Evolutionary conservation across 1,284 basidiomycete genomes (phyloP).

Genomic region (Cryptococcus sp.): DNA sequence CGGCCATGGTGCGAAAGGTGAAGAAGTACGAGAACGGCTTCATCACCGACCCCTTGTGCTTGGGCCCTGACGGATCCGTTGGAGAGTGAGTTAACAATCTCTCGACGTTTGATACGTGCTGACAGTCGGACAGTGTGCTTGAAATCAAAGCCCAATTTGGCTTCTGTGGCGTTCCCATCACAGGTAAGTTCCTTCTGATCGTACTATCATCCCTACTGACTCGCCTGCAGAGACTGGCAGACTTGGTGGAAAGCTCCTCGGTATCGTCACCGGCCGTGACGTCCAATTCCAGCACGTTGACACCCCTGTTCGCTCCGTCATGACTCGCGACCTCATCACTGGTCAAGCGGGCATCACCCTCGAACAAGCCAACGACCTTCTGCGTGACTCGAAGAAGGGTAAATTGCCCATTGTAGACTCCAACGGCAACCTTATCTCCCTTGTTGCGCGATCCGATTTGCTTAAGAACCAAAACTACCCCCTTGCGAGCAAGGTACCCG

Average conservation of each 20-base stretch:
- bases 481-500: conserved; percentile 86
- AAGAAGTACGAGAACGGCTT: conserved; percentile 99
- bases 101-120: conserved; percentile 1
- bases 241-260: conserved; percentile 86
- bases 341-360: conserved; percentile 85
- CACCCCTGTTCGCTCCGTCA: conserved; percentile 76
- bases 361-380: conserved; percentile 86
- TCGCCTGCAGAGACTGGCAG: conserved; percentile 71
- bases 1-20: conserved; percentile 93
- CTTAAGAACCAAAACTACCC: conserved; percentile 99
- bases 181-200: conserved; percentile 58
- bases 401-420: conserved; percentile 89
- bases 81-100: conserved; percentile 61
- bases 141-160: conserved; percentile 90
- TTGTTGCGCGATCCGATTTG: conserved; percentile 92
- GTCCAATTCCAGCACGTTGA: conserved; percentile 83
- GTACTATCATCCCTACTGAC: conserved; percentile 3
- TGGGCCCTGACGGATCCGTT: conserved; percentile 75
- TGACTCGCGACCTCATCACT: conserved; percentile 84
- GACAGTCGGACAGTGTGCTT: conserved; percentile 60
- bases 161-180: conserved; percentile 97
- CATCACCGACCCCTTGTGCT: conserved; percentile 90
- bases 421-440: conserved; percentile 73
- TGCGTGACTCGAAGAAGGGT: conserved; percentile 96
- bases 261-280: conserved; percentile 95